Base-by-base conservation (phyloP, 164 flowering plant species). In the Magnolia changhungtana region DNA sequence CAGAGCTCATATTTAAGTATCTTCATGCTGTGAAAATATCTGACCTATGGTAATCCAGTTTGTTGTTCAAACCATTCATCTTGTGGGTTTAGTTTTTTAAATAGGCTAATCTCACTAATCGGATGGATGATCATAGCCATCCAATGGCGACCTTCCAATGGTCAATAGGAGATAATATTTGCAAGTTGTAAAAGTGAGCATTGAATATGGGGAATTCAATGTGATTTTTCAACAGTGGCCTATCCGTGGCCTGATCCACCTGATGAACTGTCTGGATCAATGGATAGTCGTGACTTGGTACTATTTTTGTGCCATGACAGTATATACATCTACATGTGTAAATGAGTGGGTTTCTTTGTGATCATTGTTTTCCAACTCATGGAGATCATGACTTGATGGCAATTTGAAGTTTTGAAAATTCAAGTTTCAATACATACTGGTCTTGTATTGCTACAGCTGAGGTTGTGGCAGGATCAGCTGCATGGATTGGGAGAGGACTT, bases 401-500 rank as follows among this genome's bases (percentile, higher is more conserved):
- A 73, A 29, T 61, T 61, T 10, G 24, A 31, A 73, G 50, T 16
- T 49, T 9, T 11, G 18, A 13, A 71, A 20, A 71, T 51, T 73
- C 21, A 55, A 55, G 67, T 77, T 79, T 83, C 77, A 82, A 66
- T 74, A 61, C 58, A 67, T 69, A 74, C 45, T 7, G 58, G 64
- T 80, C 74, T 77, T 77, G 73, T 77, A 71, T 83, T 84, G 76
- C 76, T 88, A 73, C 89, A 91, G 98, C 91, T 84, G 98, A 94
- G 89, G 97, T 86, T 85, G 97, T 91, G 82, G 95, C 97, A 75
- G 97, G 99, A 85, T 96, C 99, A 75, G 87, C 97, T 74, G 98
- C 99, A 77, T 96, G 99, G 99, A 86, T 96, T 77, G 99, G 99
- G 50, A 91, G 88, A 86, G 99, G 99, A 66, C 93, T 96, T 82